These are phyloP conservation scores for Alternaria consortialis DNA, from an alignment of 2,329 filamentous ascomycete species.

Conservation along the genomic window DNA sequence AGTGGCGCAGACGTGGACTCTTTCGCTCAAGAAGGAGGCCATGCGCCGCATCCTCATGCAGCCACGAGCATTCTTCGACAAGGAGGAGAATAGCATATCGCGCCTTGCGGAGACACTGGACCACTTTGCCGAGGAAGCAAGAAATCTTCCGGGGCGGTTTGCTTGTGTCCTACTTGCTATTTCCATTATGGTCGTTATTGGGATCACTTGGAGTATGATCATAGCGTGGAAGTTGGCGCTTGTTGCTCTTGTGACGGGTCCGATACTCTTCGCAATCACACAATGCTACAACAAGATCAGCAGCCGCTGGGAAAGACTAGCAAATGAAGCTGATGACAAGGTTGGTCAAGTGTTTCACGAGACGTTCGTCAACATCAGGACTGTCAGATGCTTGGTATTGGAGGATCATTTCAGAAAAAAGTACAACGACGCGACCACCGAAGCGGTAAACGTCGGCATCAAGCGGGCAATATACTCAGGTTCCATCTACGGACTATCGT, in stretches of 20 bases:
- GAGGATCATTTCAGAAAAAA: slow-evolving; percentile 75
- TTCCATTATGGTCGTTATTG: slow-evolving; percentile 71
- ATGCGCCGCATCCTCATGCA: slow-evolving; percentile 77
- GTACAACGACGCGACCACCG: slow-evolving; percentile 62
- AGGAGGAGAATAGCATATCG: slow-evolving; percentile 69
- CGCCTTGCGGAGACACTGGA: slow-evolving; percentile 77
- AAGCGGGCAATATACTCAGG: slow-evolving; percentile 73
- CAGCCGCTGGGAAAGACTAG: slow-evolving; percentile 74
- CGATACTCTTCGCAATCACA: slow-evolving; percentile 72
- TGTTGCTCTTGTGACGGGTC: slow-evolving; percentile 74
- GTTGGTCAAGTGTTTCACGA: slow-evolving; percentile 74
- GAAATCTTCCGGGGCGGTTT: slow-evolving; percentile 82
- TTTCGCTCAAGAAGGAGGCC: slow-evolving; percentile 72
- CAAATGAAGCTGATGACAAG: slow-evolving; percentile 69
- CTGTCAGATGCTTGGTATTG: slow-evolving; percentile 77
- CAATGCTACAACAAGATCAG: slow-evolving; percentile 71
- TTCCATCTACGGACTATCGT: slow-evolving; percentile 78
- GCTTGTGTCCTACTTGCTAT: slow-evolving; percentile 74
- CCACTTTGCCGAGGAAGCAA: slow-evolving; percentile 85
- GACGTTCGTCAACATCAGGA: slow-evolving; percentile 79
- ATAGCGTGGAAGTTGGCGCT: slow-evolving; percentile 84
- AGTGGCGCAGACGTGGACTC: slow-evolving; percentile 79
- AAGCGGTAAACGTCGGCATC: slow-evolving; percentile 68
- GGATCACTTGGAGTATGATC: slow-evolving; percentile 76
- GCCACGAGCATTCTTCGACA: slow-evolving; percentile 80